Percentiles rank a stretch among this genome's conserved stretches.
These are phyloP conservation scores for Heritiera fomes DNA, from an alignment of 345 rosid species.

Conservation along the genomic window DNA sequence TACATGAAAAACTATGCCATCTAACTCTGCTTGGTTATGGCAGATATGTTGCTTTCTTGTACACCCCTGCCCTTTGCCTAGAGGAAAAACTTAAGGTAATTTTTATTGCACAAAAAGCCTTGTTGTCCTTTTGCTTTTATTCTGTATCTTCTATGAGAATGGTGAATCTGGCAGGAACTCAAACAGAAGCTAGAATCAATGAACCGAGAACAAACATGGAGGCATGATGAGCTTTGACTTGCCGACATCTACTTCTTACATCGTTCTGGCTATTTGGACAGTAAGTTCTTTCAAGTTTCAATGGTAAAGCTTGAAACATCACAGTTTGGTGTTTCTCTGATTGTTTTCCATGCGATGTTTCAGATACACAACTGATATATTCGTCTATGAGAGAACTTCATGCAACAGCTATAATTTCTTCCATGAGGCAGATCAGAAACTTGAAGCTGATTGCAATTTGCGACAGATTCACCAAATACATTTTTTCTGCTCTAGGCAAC, in stretches of 20 bases:
- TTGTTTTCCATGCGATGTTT: not conserved
- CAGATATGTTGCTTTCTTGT: constrained; percentile 38
- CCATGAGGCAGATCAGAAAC: not conserved
- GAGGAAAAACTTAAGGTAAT: constrained; percentile 41
- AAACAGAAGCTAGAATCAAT: constrained; percentile 6
- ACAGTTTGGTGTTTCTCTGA: not conserved
- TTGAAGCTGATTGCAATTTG: not conserved
- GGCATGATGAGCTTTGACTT: constrained; percentile 19
- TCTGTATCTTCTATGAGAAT: constrained; percentile 14
- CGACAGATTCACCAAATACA: not conserved
- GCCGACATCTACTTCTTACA: not conserved
- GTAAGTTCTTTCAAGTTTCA: not conserved
- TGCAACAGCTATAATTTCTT: not conserved
- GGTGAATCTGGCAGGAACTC: constrained; percentile 23
- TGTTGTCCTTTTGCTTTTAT: not conserved
- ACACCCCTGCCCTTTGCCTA: constrained; percentile 39
- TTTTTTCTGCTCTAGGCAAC: not conserved
- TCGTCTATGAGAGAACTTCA: not conserved
- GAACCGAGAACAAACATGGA: constrained; percentile 8
- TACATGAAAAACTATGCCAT: not conserved
- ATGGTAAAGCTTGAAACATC: not conserved
- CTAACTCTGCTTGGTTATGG: not conserved
- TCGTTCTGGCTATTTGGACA: not conserved
- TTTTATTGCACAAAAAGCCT: not conserved
- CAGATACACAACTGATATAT: not conserved